Conservation (phyloP, 805 yeast genomes). For the Ogataea populi-albae region DNA sequence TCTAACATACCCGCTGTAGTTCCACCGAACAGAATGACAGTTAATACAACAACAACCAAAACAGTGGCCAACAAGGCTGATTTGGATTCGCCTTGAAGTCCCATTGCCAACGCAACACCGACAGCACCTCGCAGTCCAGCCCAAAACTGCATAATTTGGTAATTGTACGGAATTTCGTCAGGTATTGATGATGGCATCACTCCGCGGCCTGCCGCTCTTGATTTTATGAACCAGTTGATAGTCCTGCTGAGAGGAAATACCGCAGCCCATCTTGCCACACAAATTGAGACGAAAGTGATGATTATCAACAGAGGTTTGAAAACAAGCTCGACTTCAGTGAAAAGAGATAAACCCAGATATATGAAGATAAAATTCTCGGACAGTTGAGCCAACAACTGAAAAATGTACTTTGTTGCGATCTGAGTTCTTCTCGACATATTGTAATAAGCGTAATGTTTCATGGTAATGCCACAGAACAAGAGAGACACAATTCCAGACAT, state of each 20-base stretch:
- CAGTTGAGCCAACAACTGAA: conserved; percentile 90
- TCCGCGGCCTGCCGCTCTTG: conserved; percentile 53
- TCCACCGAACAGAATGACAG: conserved; percentile 96
- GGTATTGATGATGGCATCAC: conserved; percentile 39
- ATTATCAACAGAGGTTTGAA: conserved; percentile 92
- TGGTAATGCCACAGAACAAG: conserved; percentile 92
- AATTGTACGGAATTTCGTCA: conserved; percentile 91
- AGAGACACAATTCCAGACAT: conserved; percentile 98
- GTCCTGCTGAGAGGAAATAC: conserved; percentile 90
- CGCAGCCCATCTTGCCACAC: conserved; percentile 95
- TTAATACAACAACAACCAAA: conserved; percentile 90
- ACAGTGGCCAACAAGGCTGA: conserved; percentile 90
- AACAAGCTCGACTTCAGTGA: conserved; percentile 93
- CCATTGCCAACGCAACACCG: conserved; percentile 98
- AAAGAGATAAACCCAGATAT: conserved; percentile 87
- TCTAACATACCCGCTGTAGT: conserved; percentile 98
- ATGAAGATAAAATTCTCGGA: conserved; percentile 97
- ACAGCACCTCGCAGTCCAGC: conserved; percentile 99
- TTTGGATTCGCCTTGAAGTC: conserved; percentile 91
- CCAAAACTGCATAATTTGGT: conserved; percentile 99
- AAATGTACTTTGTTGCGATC: conserved; percentile 91
- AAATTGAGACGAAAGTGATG: conserved; percentile 83
- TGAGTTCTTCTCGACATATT: conserved; percentile 98
- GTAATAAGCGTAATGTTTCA: conserved; percentile 94
- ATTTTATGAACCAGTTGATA: conserved; percentile 73